Evolutionary conservation across 2,329 filamentous ascomycete genomes (phyloP).

Genomic region (Ramularia collo-cygni): DNA sequence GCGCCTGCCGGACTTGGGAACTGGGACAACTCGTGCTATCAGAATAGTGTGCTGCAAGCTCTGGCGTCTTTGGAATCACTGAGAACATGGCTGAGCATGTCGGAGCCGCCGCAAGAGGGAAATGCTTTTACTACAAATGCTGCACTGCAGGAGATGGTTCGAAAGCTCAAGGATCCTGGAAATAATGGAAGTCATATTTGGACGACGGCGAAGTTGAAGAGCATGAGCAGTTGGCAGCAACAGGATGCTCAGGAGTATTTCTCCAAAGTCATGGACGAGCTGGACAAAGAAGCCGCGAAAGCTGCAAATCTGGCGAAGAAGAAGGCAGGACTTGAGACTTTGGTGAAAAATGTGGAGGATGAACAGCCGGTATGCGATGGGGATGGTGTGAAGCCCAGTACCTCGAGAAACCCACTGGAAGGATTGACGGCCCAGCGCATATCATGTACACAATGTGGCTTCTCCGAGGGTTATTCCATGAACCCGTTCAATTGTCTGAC

Average conservation of each 20-base stretch:
- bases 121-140: constrained; percentile 21
- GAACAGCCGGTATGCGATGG: constrained; percentile 4
- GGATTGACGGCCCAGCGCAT: constrained; percentile 83
- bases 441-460: constrained; percentile 76
- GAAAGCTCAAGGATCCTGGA: constrained; percentile 59
- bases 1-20: constrained; percentile 68
- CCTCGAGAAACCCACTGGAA: constrained; percentile 69
- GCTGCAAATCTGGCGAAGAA: constrained; percentile 15
- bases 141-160: constrained; percentile 58
- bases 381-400: constrained; percentile 7
- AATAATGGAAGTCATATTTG: constrained; percentile 73
- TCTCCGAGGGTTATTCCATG: constrained; percentile 80
- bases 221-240: constrained; percentile 90
- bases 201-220: constrained; percentile 76
- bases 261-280: constrained; percentile 59
- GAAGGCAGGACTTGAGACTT: constrained; percentile 23
- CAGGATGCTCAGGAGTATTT: constrained; percentile 98
- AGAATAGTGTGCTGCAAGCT: constrained; percentile 76
- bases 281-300: constrained; percentile 54
- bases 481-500: constrained; percentile 93
- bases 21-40: constrained; percentile 92
- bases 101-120: constrained; percentile 10
- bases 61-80: constrained; percentile 55
- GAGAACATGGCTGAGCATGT: constrained; percentile 11
- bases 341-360: constrained; percentile 8